phyloP scores from a whole-genome alignment of 2,329 filamentous ascomycete genomes.

The Ophiostoma populinum region DNA sequence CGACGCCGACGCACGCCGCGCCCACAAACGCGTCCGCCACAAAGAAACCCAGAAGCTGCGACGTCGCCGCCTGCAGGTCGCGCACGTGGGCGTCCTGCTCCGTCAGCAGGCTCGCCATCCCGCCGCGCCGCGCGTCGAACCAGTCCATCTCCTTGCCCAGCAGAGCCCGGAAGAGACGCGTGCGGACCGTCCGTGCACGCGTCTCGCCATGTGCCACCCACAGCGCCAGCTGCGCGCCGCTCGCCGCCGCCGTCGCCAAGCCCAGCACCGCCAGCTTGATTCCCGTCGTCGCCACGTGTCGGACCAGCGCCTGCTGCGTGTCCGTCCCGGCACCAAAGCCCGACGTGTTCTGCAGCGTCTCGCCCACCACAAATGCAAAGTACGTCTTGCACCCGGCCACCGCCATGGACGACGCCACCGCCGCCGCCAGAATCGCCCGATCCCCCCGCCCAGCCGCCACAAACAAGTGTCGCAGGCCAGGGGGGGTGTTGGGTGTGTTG shows the following conservation, averaged over 20 bases:
- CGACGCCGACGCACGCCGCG: conserved; percentile 48
- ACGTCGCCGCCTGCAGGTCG: conserved; percentile 66
- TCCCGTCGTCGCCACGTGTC: conserved; percentile 40
- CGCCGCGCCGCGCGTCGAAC: conserved; percentile 61
- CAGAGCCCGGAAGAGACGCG: conserved; percentile 47
- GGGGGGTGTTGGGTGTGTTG: neutral
- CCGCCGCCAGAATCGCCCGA: conserved; percentile 32
- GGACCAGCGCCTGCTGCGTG: conserved; percentile 28
- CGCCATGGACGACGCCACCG: conserved; percentile 36
- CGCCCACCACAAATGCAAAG: conserved; percentile 54
- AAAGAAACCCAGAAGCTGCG: conserved; percentile 59
- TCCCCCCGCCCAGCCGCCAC: conserved; percentile 52
- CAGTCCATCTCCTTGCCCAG: conserved; percentile 61
- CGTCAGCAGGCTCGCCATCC: conserved; percentile 53
- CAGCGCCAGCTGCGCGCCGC: conserved; percentile 45
- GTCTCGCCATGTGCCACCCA: conserved; percentile 72
- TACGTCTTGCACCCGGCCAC: conserved; percentile 47
- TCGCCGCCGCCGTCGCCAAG: conserved; percentile 45
- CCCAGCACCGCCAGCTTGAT: conserved; percentile 47
- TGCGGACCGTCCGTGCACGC: conserved; percentile 51
- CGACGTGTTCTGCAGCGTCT: conserved; percentile 56
- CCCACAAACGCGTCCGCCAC: conserved; percentile 47
- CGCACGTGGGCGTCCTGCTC: conserved; percentile 64
- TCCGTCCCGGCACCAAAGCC: conserved; percentile 36
- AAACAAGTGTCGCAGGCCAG: conserved; percentile 35